phyloP scores from a whole-genome alignment of 768 basidiomycete genomes.

The Cubamyces sp. region DNA sequence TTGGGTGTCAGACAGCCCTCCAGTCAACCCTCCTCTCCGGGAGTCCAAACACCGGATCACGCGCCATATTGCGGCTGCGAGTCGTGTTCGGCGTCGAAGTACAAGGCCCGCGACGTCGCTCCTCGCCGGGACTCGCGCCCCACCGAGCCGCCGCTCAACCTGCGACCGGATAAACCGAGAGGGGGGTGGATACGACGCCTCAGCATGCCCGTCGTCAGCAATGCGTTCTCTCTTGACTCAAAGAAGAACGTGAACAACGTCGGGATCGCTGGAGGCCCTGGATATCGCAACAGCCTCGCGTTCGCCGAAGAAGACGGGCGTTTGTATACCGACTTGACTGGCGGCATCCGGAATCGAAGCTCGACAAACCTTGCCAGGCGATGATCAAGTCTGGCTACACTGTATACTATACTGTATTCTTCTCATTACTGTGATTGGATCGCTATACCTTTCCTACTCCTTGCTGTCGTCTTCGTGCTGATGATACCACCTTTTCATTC shows the following conservation, averaged over 20 bases:
- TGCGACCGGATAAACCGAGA: slow-evolving; percentile 62
- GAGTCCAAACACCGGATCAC: slow-evolving; percentile 44
- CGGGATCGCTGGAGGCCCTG: slow-evolving; percentile 28
- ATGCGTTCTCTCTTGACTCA: slow-evolving; percentile 59
- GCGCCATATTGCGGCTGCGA: slow-evolving; percentile 71
- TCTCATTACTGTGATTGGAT: background rate
- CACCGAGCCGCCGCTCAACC: slow-evolving; percentile 45
- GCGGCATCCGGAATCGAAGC: slow-evolving; percentile 52
- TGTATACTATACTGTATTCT: background rate
- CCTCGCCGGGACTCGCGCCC: slow-evolving; percentile 43
- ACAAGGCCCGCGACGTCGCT: slow-evolving; percentile 42
- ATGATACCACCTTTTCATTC: too few relatives aligned
- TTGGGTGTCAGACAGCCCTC: slow-evolving; percentile 27
- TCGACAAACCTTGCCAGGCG: slow-evolving; percentile 52
- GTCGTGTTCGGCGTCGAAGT: slow-evolving; percentile 62
- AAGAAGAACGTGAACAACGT: slow-evolving; percentile 42
- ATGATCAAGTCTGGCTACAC: slow-evolving; percentile 26
- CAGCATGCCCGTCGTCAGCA: slow-evolving; percentile 70
- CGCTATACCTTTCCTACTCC: too few relatives aligned
- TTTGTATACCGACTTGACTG: slow-evolving; percentile 39
- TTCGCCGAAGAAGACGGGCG: slow-evolving; percentile 55
- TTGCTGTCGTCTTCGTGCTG: too few relatives aligned
- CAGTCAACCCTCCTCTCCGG: slow-evolving; percentile 31
- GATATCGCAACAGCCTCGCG: slow-evolving; percentile 32
- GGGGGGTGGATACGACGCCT: slow-evolving; percentile 73